Evolutionary conservation across 192 early-diverging fungal genomes (phyloP).

Genomic region (Coemansia sp.): DNA sequence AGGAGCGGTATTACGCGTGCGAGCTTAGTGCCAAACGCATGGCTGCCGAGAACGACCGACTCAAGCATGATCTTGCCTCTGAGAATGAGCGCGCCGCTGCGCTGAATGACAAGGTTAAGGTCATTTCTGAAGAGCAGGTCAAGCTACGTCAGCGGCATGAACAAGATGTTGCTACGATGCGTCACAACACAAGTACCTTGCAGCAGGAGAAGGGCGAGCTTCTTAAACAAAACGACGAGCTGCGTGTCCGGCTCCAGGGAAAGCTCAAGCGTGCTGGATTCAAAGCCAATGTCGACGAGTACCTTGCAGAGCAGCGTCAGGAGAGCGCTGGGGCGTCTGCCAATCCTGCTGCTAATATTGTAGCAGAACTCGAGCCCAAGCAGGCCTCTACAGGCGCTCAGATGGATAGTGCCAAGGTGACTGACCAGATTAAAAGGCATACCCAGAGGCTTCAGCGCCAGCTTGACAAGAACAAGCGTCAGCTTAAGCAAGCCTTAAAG

Average conservation of each 20-base stretch:
- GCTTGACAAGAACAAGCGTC: slow-evolving; percentile 35
- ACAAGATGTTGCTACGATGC: slow-evolving; percentile 59
- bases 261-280: slow-evolving; percentile 51
- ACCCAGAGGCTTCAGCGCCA: slow-evolving; percentile 46
- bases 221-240: slow-evolving; percentile 56
- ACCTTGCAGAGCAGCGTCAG: slow-evolving; percentile 28
- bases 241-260: slow-evolving; percentile 56
- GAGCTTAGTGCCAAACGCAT: slow-evolving; percentile 25
- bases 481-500: slow-evolving; percentile 28
- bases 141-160: slow-evolving; percentile 59
- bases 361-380: background rate
- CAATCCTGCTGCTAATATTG: background rate
- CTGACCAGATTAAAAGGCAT: slow-evolving; percentile 30
- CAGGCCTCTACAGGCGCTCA: too few species aligned
- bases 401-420: slow-evolving; percentile 16
- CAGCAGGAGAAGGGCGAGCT: slow-evolving; percentile 64
- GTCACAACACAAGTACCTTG: slow-evolving; percentile 53
- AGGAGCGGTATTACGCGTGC: slow-evolving; percentile 19
- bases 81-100: slow-evolving; percentile 59
- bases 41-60: slow-evolving; percentile 55
- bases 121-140: slow-evolving; percentile 41
- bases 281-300: slow-evolving; percentile 51
- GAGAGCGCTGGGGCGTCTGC: slow-evolving; percentile 6
- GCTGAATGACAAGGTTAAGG: slow-evolving; percentile 51
- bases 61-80: slow-evolving; percentile 52